Evolutionary conservation across 805 yeast genomes (phyloP).

Genomic region (Zygotorulaspora danielsina): DNA sequence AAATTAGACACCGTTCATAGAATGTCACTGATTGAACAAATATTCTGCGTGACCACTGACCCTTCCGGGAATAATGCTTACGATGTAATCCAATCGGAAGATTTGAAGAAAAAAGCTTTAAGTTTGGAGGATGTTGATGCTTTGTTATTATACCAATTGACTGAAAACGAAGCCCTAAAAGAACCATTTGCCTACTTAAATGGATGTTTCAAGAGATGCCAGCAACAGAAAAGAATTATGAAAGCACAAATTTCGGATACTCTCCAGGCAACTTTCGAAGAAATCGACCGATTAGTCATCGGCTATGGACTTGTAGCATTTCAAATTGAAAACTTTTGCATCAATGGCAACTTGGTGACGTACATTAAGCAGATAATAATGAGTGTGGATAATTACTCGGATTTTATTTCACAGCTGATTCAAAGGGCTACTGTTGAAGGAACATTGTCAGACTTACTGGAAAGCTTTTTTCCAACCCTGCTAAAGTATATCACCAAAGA

Average conservation of each 20-base stretch:
- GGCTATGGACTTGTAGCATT: slow-evolving; percentile 67
- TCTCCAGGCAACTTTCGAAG: slow-evolving; percentile 39
- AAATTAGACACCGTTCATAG: no score
- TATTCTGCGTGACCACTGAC: slow-evolving; percentile 24
- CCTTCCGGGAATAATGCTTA: slow-evolving; percentile 17
- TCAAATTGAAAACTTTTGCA: slow-evolving; percentile 55
- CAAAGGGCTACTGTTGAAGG: slow-evolving; percentile 64
- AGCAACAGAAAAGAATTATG: slow-evolving; percentile 40
- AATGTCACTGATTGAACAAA: slow-evolving; percentile 29
- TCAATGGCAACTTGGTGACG: slow-evolving; percentile 22
- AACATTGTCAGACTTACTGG: slow-evolving; percentile 54
- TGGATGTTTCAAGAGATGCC: slow-evolving; percentile 29
- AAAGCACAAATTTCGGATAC: slow-evolving; percentile 42
- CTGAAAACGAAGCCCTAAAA: slow-evolving; percentile 29
- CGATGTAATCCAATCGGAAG: slow-evolving; percentile 17
- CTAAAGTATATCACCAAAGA: slow-evolving; percentile 25
- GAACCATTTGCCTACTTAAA: slow-evolving; percentile 30
- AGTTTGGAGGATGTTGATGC: slow-evolving; percentile 27
- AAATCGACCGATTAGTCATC: slow-evolving; percentile 38
- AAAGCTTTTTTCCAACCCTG: slow-evolving; percentile 41
- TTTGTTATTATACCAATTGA: slow-evolving; percentile 30
- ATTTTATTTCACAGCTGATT: slow-evolving; percentile 54
- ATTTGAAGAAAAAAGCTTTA: slow-evolving; percentile 16
- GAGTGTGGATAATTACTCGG: slow-evolving; percentile 34
- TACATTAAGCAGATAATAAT: slow-evolving; percentile 31